Percentiles rank a stretch among this genome's conserved stretches.
These are phyloP conservation scores for Isoetes taiwanensis DNA, from an alignment of 75 land plant species.

Conservation along the genomic window DNA sequence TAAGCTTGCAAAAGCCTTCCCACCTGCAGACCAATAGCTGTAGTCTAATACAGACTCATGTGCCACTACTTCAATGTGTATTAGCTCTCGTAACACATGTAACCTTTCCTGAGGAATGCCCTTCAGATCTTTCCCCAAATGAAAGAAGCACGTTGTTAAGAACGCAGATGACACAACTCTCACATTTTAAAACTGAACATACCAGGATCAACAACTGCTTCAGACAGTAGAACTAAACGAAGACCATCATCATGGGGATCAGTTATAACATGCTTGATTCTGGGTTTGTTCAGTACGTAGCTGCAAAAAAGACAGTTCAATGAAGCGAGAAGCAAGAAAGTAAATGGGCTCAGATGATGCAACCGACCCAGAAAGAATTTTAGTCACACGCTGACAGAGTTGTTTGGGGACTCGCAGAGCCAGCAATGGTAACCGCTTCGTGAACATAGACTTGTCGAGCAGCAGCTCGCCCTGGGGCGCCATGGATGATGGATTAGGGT, in stretches of 20 bases:
- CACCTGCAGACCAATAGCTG: constrained; percentile 85
- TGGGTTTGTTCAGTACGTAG: constrained; percentile 58
- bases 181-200: not conserved
- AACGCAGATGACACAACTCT: not conserved
- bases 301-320: constrained; percentile 19
- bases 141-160: not conserved
- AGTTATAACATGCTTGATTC: constrained; percentile 58
- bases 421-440: constrained; percentile 28
- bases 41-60: constrained; percentile 65
- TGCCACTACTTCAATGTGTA: constrained; percentile 50
- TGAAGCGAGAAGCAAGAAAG: not conserved
- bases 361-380: constrained; percentile 47
- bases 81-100: constrained; percentile 32
- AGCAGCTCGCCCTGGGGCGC: not conserved
- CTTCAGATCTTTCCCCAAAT: constrained; percentile 34
- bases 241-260: constrained; percentile 41
- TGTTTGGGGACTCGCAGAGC: constrained; percentile 33
- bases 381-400: constrained; percentile 18
- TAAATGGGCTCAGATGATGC: not conserved
- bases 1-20: not conserved
- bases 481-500: too few relatives aligned
- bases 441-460: constrained; percentile 56
- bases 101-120: constrained; percentile 56
- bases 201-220: constrained; percentile 48
- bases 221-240: constrained; percentile 65